Evolutionary conservation across 352 stramenopile genomes (phyloP), one percentile per base, ranked within the genome.

Genomic region (Pythium chondricola): DNA sequence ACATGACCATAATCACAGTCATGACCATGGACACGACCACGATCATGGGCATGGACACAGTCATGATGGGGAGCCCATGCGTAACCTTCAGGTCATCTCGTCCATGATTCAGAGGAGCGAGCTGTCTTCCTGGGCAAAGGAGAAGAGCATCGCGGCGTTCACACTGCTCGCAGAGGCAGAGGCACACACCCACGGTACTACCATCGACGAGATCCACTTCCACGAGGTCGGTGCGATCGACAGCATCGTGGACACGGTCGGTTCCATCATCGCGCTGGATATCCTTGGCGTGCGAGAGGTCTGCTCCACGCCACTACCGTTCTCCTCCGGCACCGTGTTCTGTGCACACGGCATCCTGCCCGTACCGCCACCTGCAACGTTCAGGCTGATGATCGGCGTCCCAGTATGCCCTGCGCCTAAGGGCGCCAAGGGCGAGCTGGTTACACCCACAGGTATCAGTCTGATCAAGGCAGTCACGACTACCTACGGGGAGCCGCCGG

Each of bases 141-240:
- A 77, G 33, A 85, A 90, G 43, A 97, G 91, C 48, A 77, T 98
- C 21, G 61, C 66, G 9, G 78, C 93, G 5, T 99, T 99, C 72
- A 88, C 73, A 6, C 71, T 85, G 17, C 66, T 99, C 21, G 96
- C 94, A 3, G 62, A 95, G 46, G 93, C 96, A 1, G 96, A 99
- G 58, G 92, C 95, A 20, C 69, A 88, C 24, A 97, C 93, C 26
- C 96, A 99, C 64, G 93, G 95, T 29, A 92, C 93, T 22, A 72
- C 74, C 4, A 54, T 97, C 22, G 88, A 98, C 10, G 58, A 79
- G 53, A 95, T 99, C 41, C 95, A 98, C 63, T 99, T 99, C 67
- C 96, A 99, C 64, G 96, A 99, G 68, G 96, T 99, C 6, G 96
- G 96, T 20, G 91, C 94, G 16, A 95, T 98, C 55, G 95, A 98